phyloP scores from a whole-genome alignment of 2,329 filamentous ascomycete species.

The Capronia coronata region DNA sequence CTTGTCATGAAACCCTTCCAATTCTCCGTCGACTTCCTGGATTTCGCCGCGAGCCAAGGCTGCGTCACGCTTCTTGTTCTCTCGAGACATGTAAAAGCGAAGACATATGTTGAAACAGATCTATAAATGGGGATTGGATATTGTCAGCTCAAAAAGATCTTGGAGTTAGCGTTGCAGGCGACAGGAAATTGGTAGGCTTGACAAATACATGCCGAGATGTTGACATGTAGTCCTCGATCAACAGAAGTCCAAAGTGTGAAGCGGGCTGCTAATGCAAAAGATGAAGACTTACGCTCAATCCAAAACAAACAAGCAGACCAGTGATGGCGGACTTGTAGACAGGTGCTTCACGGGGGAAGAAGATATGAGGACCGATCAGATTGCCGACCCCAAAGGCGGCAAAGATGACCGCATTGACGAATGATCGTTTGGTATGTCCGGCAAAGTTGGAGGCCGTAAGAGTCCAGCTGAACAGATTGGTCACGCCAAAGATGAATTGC shows the following conservation, averaged over 20 bases:
- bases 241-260: too few species aligned
- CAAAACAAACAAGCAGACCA: constrained; percentile 40
- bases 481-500: constrained; percentile 45
- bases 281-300: constrained; percentile 26
- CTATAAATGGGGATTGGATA: constrained; percentile 15
- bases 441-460: constrained; percentile 42
- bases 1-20: constrained; percentile 34
- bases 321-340: constrained; percentile 41
- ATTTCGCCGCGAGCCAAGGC: constrained; percentile 7
- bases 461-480: constrained; percentile 48
- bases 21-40: constrained; percentile 3
- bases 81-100: constrained; percentile 4
- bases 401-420: constrained; percentile 47
- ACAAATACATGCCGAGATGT: too few species aligned
- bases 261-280: not conserved
- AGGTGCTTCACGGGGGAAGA: constrained; percentile 40
- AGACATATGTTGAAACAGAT: constrained; percentile 10
- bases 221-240: too few species aligned
- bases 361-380: constrained; percentile 44
- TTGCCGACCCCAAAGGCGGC: constrained; percentile 44
- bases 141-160: not conserved
- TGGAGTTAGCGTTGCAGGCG: too few species aligned
- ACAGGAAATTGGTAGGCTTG: too few species aligned
- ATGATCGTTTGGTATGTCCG: constrained; percentile 47
- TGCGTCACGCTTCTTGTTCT: not conserved